Base-by-base conservation (phyloP, 495 filamentous ascomycete species). In the Aspergillus leporis region DNA sequence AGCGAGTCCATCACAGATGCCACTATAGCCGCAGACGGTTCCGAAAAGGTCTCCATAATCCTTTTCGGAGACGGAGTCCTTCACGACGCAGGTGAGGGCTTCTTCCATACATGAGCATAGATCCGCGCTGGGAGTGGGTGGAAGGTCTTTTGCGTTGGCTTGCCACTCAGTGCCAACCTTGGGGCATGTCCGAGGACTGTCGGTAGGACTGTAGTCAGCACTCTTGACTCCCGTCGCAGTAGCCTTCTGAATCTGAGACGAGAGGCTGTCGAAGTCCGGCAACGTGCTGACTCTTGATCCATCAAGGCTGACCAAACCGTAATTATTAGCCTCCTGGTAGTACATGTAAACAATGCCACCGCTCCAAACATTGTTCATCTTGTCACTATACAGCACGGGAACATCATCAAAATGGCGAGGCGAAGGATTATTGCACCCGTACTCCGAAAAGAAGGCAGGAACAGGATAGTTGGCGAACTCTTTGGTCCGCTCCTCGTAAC, bases 321-420 rank as follows among this genome's bases (percentile, higher is more conserved):
- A 98, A 70, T 95, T 76, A 72, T 97, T 96, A 7, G 76, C 81
- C 67, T 94, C 92, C 70, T 97, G 77, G 76, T 90, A 91, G 79
- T 93, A 97, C 91, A 93, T 93, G 78, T 97, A 97, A 23, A 95
- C 87, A 61, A 97, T 93, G 64, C 93, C 93, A 65, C 93, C 93
- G 48, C 88, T 93, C 84, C 90, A 92, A 51, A 96, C 89, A n/a
- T 66, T 63, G n/a, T 83, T 85, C 93, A 98, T 98, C 41, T 92
- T 65, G 9, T 75, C 52, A 12, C 89, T 87, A 73, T 89, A 98
- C 3, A 98, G 81, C 48, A 89, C 85, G 13, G 73, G 74, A 12
- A 95, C 91, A 63, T 98, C 93, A 50, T 87, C 83, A 77, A 93
- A 98, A 54, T 81, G 75, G 68, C 93, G 92, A 25, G 87, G 89